These are phyloP conservation scores for Dactylellina cionopaga DNA, from an alignment of 2,329 filamentous ascomycete genomes.

Conservation along the genomic window DNA sequence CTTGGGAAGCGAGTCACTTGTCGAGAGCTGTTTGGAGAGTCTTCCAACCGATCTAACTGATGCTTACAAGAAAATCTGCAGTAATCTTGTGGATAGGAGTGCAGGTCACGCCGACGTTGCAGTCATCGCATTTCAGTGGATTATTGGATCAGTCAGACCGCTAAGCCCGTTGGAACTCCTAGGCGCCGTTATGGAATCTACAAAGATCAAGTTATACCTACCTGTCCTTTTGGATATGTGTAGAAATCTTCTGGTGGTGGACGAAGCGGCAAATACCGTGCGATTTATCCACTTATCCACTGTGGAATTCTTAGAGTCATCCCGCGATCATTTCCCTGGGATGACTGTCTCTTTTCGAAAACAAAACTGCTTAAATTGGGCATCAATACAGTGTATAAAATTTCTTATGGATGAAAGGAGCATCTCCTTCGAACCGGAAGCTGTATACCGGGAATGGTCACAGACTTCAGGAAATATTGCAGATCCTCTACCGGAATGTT, in stretches of 20 bases:
- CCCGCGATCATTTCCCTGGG: background rate
- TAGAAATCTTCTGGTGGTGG: constrained; percentile 50
- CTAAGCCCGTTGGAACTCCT: constrained; percentile 25
- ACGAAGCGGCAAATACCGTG: constrained; percentile 43
- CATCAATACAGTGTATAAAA: background rate
- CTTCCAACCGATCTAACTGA: constrained; percentile 33
- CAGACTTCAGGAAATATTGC: background rate
- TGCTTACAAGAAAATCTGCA: constrained; percentile 34
- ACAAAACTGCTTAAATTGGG: background rate
- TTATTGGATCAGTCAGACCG: constrained; percentile 28
- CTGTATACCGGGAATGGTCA: no score
- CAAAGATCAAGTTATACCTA: background rate
- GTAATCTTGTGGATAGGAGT: constrained; percentile 7
- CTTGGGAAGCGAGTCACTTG: constrained; percentile 8
- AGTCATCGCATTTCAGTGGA: constrained; percentile 49
- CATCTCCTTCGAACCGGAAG: background rate
- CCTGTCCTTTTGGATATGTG: constrained; percentile 42
- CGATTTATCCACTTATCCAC: constrained; percentile 55
- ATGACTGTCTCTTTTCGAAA: background rate
- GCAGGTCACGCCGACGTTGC: background rate
- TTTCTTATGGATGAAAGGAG: background rate
- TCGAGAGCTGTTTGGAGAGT: constrained; percentile 24
- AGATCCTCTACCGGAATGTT: background rate
- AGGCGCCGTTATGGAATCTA: constrained; percentile 6
- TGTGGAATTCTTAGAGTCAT: constrained; percentile 45